Percentiles rank a stretch among this genome's conserved stretches.
Evolutionary conservation across 1,284 basidiomycete genomes (phyloP).

Genomic region (Leccinum cinnamomeum): DNA sequence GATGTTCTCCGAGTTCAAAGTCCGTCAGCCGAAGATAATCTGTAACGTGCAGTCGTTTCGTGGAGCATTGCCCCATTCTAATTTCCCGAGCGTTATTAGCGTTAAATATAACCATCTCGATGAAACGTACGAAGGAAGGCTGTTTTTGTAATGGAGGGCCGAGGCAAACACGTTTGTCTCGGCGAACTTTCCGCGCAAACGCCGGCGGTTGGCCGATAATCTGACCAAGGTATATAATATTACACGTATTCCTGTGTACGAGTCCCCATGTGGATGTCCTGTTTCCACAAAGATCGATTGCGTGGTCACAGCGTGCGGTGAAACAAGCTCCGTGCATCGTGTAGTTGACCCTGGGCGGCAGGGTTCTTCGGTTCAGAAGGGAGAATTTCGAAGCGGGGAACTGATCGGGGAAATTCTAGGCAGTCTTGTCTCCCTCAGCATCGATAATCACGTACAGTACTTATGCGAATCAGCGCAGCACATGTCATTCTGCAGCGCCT

Average conservation of each 20-base stretch:
- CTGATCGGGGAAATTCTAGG: neutral
- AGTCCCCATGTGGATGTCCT: neutral
- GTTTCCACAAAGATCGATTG: neutral
- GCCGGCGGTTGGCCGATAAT: neutral
- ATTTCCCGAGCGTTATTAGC: neutral
- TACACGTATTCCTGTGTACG: neutral
- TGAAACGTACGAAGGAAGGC: neutral
- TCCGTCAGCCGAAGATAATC: neutral
- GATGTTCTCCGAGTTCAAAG: neutral
- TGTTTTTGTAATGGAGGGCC: neutral
- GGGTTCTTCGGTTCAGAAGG: neutral
- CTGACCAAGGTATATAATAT: neutral
- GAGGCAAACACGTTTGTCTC: neutral
- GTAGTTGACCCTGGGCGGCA: neutral
- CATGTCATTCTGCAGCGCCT: neutral
- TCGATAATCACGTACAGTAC: conserved; percentile 4
- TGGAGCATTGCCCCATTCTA: neutral
- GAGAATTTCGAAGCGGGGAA: neutral
- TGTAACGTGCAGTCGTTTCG: neutral
- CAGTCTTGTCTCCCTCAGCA: neutral
- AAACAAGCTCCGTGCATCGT: neutral
- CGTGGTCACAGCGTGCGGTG: neutral
- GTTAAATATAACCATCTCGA: neutral
- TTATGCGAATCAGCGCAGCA: neutral
- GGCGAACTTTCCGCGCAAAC: neutral